A percentile compares a stretch with the other conserved stretches of the same genome.
Conservation (phyloP, 164 flowering plant species). For the Magnolia sinica region DNA sequence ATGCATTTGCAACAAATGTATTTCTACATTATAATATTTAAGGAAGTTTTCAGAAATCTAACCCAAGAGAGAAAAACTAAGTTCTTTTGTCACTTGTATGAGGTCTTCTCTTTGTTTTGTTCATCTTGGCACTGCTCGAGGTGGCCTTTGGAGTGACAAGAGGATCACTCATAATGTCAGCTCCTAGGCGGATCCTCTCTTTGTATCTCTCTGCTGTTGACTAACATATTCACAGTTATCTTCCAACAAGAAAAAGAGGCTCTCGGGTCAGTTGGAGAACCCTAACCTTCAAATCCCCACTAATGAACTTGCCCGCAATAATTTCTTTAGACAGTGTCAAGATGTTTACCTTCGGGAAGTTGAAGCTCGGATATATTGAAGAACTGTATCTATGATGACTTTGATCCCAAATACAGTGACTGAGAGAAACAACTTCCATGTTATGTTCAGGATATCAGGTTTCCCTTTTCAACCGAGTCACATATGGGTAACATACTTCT, state of each 20-base stretch:
- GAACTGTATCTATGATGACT: no score
- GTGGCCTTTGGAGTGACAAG: background rate
- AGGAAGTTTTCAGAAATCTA: no score
- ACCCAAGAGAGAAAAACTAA: background rate
- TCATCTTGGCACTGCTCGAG: background rate
- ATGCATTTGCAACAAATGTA: no score
- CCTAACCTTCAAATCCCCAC: background rate
- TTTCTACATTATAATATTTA: no score
- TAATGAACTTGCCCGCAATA: no score
- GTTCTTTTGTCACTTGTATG: background rate
- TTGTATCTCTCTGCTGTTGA: no score
- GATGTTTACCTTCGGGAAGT: no score
- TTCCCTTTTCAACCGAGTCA: background rate
- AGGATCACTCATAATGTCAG: background rate
- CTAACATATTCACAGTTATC: background rate
- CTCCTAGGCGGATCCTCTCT: background rate
- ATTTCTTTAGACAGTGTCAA: no score
- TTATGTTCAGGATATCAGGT: no score
- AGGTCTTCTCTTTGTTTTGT: background rate
- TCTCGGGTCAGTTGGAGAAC: background rate
- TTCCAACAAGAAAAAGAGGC: background rate
- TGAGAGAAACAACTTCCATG: background rate
- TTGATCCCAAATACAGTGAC: no score
- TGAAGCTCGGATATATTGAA: no score
- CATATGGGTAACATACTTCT: background rate